A percentile compares a stretch with the other conserved stretches of the same genome.
These are phyloP conservation scores for Fusarium sulawesiense DNA, from an alignment of 2,329 filamentous ascomycete species.

Conservation along the genomic window DNA sequence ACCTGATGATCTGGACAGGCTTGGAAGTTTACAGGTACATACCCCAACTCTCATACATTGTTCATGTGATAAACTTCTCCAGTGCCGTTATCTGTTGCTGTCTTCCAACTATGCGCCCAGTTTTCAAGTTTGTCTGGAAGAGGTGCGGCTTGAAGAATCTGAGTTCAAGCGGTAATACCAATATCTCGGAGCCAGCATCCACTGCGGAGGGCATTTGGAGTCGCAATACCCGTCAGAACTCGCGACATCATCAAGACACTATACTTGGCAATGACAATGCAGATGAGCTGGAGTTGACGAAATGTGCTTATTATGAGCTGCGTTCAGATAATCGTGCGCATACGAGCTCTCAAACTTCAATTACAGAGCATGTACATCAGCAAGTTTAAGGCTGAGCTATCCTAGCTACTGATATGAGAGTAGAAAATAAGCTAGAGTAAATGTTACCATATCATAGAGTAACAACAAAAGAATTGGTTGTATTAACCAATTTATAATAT, in stretches of 20 bases:
- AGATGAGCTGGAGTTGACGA: neutral
- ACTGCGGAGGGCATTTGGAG: neutral
- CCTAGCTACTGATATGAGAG: no score
- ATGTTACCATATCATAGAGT: no score
- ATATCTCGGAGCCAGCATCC: neutral
- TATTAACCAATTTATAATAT: no score
- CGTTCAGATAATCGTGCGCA: neutral
- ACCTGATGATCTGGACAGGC: constrained; percentile 8
- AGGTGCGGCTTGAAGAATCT: neutral
- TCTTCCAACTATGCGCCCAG: neutral
- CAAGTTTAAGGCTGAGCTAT: neutral
- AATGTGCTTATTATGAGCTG: neutral
- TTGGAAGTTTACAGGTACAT: constrained; percentile 8
- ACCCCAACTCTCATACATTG: accelerated
- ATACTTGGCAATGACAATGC: neutral
- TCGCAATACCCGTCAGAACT: neutral
- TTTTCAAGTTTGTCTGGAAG: neutral
- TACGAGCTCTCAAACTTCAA: neutral
- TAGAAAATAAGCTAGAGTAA: no score
- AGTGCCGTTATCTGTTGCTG: constrained; percentile 9
- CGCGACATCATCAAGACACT: neutral
- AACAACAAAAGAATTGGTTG: no score
- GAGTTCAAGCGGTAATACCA: neutral
- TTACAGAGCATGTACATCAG: neutral
- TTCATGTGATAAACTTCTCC: accelerated